Evolutionary conservation across 1,284 basidiomycete genomes (phyloP).

Genomic region (Grifola frondosa): DNA sequence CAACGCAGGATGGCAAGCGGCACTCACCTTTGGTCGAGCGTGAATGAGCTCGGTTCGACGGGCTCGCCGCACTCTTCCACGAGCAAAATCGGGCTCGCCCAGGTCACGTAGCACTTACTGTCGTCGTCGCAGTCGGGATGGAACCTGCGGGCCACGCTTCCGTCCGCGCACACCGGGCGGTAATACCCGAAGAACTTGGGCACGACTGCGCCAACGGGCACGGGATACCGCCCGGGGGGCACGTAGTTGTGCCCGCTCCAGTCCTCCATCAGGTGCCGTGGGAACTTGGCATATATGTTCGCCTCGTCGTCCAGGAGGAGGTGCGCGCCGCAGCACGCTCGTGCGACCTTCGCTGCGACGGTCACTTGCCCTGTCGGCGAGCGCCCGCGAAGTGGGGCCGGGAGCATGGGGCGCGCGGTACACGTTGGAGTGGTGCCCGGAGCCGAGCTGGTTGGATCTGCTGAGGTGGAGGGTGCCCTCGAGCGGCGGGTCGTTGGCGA

Average conservation of each 20-base stretch:
- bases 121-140: slow-evolving; percentile 6
- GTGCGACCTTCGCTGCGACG: slow-evolving; percentile 34
- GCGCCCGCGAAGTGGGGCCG: slow-evolving; percentile 22
- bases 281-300: slow-evolving; percentile 43
- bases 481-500: background rate
- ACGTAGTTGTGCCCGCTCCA: slow-evolving; percentile 45
- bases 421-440: slow-evolving; percentile 34
- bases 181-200: slow-evolving; percentile 58
- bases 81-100: slow-evolving; percentile 43
- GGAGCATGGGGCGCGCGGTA: slow-evolving; percentile 29
- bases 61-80: slow-evolving; percentile 47
- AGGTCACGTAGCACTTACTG: background rate
- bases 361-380: slow-evolving; percentile 25
- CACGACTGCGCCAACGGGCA: slow-evolving; percentile 44
- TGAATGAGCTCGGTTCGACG: slow-evolving; percentile 29
- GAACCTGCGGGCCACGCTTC: background rate
- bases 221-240: slow-evolving; percentile 39
- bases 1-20: background rate
- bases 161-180: slow-evolving; percentile 27
- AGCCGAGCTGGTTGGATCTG: slow-evolving; percentile 30
- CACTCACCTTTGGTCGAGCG: slow-evolving; percentile 34
- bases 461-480: slow-evolving; percentile 22
- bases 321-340: slow-evolving; percentile 14
- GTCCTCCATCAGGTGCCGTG: slow-evolving; percentile 44
- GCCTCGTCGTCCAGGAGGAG: slow-evolving; percentile 38